These are phyloP conservation scores for Hordeum pubiflorum DNA, from an alignment of 202 grass and related monocot species.

Conservation along the genomic window DNA sequence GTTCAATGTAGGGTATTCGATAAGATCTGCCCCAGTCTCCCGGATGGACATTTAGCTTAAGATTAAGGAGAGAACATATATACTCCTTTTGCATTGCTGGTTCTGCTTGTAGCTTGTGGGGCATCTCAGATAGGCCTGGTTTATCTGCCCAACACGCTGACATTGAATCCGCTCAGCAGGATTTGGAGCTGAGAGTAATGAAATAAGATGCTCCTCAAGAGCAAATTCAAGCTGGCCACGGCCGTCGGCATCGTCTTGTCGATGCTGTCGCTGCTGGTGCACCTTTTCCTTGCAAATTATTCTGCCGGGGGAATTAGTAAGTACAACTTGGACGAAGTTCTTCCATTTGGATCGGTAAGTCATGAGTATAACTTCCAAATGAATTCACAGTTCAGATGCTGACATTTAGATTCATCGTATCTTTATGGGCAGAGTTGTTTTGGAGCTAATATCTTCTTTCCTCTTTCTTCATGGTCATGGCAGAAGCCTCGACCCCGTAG, in stretches of 20 bases:
- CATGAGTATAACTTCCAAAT: background rate
- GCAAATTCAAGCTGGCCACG: slow-evolving; percentile 87
- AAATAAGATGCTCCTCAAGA: slow-evolving; percentile 93
- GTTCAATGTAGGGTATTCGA: background rate
- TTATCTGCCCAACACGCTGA: background rate
- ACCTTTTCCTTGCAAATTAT: slow-evolving; percentile 92
- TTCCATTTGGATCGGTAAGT: slow-evolving; percentile 52
- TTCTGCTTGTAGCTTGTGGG: background rate
- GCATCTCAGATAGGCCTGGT: background rate
- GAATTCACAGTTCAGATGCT: background rate
- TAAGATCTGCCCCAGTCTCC: background rate
- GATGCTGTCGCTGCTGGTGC: slow-evolving; percentile 67
- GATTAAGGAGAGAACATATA: background rate
- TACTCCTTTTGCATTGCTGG: background rate
- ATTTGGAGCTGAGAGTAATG: slow-evolving; percentile 37
- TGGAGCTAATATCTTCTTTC: slow-evolving; percentile 17
- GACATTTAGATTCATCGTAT: background rate
- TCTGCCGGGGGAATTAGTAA: slow-evolving; percentile 56
- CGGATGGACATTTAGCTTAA: background rate
- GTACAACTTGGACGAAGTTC: slow-evolving; percentile 53
- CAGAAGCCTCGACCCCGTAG: slow-evolving; percentile 61
- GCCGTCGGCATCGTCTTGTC: slow-evolving; percentile 73
- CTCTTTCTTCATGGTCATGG: slow-evolving; percentile 8
- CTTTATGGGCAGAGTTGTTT: background rate
- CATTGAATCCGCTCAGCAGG: slow-evolving; percentile 15